Conservation (phyloP, 805 yeast species). For the Alloascoidea africana region DNA sequence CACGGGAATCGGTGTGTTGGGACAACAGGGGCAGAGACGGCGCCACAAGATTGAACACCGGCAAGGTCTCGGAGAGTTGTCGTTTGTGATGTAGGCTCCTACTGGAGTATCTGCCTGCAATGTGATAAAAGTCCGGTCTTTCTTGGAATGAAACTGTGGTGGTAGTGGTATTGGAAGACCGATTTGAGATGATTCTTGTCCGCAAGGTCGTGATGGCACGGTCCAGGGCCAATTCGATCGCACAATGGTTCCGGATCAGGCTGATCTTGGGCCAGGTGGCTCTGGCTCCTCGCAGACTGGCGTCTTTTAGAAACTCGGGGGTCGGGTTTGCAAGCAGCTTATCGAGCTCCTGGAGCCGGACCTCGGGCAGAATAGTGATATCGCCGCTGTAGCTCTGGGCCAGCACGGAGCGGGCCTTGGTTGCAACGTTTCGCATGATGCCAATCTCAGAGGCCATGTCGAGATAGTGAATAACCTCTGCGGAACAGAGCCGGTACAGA, state of each 20-base stretch:
- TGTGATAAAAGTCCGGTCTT: too few relatives aligned
- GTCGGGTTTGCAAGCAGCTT: constrained; percentile 71
- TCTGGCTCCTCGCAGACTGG: constrained; percentile 68
- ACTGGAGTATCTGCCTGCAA: too few relatives aligned
- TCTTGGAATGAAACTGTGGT: too few relatives aligned
- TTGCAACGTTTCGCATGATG: constrained; percentile 51
- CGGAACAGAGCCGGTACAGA: constrained; percentile 50
- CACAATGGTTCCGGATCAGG: constrained; percentile 76
- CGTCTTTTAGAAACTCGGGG: constrained; percentile 52
- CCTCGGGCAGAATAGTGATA: constrained; percentile 79
- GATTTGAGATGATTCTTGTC: constrained; percentile 29
- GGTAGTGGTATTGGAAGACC: too few relatives aligned
- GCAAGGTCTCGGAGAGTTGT: too few relatives aligned
- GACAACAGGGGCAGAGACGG: too few relatives aligned
- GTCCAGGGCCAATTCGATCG: constrained; percentile 79
- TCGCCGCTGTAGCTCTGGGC: constrained; percentile 89
- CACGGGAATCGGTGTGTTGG: too few relatives aligned
- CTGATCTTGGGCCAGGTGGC: constrained; percentile 92
- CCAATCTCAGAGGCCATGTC: constrained; percentile 67
- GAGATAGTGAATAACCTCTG: constrained; percentile 68
- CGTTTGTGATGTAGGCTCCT: too few relatives aligned
- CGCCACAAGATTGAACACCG: too few relatives aligned
- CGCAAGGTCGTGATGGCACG: constrained; percentile 55
- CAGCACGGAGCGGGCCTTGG: constrained; percentile 59
- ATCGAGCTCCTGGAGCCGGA: constrained; percentile 40